A percentile compares a stretch with the other conserved stretches of the same genome.
Conservation (phyloP, 1,139 yeast genomes). For the Arxiozyma telluris region DNA sequence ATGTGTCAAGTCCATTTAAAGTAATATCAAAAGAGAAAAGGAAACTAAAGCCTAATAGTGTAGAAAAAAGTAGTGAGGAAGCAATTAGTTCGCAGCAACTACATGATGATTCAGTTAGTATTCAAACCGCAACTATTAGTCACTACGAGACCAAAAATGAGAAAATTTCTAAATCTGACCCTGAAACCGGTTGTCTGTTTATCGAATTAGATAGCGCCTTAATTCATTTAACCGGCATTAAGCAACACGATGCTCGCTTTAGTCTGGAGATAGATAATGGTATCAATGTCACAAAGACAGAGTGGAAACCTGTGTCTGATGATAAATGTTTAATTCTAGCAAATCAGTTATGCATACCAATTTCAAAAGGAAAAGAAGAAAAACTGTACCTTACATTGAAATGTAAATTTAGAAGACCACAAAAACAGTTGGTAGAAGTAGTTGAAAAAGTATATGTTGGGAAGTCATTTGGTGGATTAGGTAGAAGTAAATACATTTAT, state of each 20-base stretch:
- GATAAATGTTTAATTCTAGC: slow-evolving; percentile 41
- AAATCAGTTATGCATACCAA: slow-evolving; percentile 79
- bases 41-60: not conserved
- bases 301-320: slow-evolving; percentile 43
- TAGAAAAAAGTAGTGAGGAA: not conserved
- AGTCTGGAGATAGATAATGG: slow-evolving; percentile 80
- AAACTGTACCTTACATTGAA: slow-evolving; percentile 72
- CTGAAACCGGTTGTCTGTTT: slow-evolving; percentile 68
- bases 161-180: not conserved
- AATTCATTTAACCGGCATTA: slow-evolving; percentile 49
- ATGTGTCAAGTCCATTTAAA: slow-evolving; percentile 23
- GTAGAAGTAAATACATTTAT: slow-evolving; percentile 32
- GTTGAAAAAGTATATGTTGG: slow-evolving; percentile 41
- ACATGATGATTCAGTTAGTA: too few relatives aligned
- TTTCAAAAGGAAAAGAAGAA: slow-evolving; percentile 8
- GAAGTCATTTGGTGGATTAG: slow-evolving; percentile 24
- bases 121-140: not conserved
- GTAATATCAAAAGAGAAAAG: slow-evolving; percentile 9
- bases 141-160: not conserved
- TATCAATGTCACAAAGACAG: slow-evolving; percentile 73
- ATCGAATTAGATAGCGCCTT: slow-evolving; percentile 55
- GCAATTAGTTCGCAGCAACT: not conserved
- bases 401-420: slow-evolving; percentile 47
- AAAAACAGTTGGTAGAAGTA: slow-evolving; percentile 47
- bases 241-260: slow-evolving; percentile 51